These are phyloP conservation scores for Fagus crenata DNA, from an alignment of 306 rosid genomes.

Conservation along the genomic window DNA sequence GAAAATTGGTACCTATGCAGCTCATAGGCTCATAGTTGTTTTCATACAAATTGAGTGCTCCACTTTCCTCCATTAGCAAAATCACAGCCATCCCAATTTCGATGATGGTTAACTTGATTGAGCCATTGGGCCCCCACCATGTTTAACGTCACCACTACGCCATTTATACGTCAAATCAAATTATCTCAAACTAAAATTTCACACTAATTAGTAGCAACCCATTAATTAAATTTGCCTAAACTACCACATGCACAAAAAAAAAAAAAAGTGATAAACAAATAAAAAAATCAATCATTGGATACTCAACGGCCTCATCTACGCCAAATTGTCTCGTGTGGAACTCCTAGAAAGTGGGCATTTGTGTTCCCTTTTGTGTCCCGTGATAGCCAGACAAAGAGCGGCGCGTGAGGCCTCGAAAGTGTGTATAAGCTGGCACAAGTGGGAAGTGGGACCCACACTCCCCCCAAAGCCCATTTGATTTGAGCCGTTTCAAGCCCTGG, in stretches of 20 bases:
- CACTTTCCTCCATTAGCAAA: neutral
- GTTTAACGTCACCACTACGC: conserved; percentile 35
- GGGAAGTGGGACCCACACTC: conserved; percentile 20
- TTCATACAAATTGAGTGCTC: conserved; percentile 1
- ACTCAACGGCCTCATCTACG: conserved; percentile 1
- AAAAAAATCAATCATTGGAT: conserved; percentile 41
- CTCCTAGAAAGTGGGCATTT: conserved; percentile 16
- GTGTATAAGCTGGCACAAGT: conserved; percentile 24
- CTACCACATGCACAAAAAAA: too few species aligned
- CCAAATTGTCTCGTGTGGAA: neutral
- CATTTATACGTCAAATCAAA: conserved; percentile 35
- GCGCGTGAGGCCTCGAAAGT: conserved; percentile 77
- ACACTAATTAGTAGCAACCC: neutral
- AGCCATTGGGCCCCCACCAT: neutral
- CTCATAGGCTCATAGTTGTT: neutral
- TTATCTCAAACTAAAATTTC: neutral
- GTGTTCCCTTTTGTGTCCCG: conserved; percentile 28
- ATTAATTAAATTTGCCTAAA: too few species aligned
- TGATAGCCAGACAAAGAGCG: conserved; percentile 49
- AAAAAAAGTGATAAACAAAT: too few species aligned
- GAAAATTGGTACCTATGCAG: neutral
- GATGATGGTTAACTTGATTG: too few species aligned
- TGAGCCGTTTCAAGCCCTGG: conserved; percentile 23
- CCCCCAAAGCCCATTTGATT: neutral
- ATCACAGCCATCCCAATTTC: neutral